These are phyloP conservation scores for Chondrostereum purpureum DNA, from an alignment of 1,284 basidiomycete genomes.

Conservation along the genomic window DNA sequence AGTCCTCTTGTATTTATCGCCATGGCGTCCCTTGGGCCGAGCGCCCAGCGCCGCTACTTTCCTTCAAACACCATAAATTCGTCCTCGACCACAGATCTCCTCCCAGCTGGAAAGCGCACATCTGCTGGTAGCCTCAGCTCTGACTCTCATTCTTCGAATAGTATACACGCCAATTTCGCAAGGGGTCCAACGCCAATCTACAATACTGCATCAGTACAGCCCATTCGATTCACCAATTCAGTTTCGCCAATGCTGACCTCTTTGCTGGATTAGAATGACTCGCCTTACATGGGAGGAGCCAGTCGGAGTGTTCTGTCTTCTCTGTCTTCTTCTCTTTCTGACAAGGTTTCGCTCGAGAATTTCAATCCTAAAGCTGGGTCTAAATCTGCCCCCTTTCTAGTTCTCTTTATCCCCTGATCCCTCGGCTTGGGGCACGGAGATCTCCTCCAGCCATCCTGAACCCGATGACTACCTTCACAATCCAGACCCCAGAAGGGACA, in stretches of 20 bases:
- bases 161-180: slow-evolving; percentile 36
- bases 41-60: slow-evolving; percentile 25
- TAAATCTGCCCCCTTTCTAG: too few species aligned
- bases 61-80: slow-evolving; percentile 24
- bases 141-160: slow-evolving; percentile 19
- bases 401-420: slow-evolving; percentile 72
- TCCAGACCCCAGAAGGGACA: slow-evolving; percentile 29
- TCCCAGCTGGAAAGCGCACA: slow-evolving; percentile 25
- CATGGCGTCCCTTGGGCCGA: slow-evolving; percentile 16
- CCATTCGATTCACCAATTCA: too few species aligned
- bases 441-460: slow-evolving; percentile 47
- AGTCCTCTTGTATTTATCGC: slow-evolving; percentile 1
- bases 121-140: slow-evolving; percentile 9
- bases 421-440: slow-evolving; percentile 56
- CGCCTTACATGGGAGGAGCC: slow-evolving; percentile 20
- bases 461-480: slow-evolving; percentile 53
- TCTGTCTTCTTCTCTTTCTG: slow-evolving; percentile 32
- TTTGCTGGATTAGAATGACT: slow-evolving; percentile 24
- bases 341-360: slow-evolving; percentile 36
- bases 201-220: too few species aligned
- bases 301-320: slow-evolving; percentile 16
- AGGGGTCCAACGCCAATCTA: slow-evolving; percentile 35
- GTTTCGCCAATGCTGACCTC: too few species aligned
- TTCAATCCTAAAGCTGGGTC: background rate
- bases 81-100: slow-evolving; percentile 50